phyloP scores from a whole-genome alignment of 169 alveolate genomes.

The Plasmodium inui region DNA sequence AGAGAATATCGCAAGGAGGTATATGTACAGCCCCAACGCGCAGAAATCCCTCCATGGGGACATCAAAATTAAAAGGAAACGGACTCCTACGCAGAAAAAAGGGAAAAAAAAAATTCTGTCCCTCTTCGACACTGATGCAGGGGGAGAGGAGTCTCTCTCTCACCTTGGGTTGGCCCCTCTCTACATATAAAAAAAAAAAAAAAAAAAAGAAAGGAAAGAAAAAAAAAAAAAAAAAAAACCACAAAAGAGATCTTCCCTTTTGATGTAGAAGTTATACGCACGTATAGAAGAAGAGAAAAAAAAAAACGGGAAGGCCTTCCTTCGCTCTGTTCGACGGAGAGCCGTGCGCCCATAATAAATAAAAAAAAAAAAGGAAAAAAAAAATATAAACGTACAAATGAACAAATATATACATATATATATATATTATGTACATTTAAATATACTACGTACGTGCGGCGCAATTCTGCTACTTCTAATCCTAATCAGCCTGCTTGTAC shows the following conservation, averaged over 20 bases:
- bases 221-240: not conserved
- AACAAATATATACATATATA: not conserved
- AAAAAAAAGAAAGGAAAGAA: not conserved
- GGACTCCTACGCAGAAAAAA: not conserved
- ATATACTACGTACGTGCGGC: not conserved
- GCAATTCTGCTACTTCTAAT: not conserved
- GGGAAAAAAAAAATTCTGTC: not conserved
- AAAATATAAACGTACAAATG: not conserved
- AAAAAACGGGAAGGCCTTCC: not conserved
- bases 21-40: not conserved
- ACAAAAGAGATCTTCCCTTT: not conserved
- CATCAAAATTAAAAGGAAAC: not conserved
- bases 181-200: not conserved
- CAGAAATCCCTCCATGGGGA: not conserved
- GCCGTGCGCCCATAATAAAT: not conserved
- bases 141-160: not conserved
- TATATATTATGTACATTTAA: not conserved
- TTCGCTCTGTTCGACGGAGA: not conserved
- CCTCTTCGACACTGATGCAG: not conserved
- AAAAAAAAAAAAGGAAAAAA: not conserved
- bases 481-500: not conserved
- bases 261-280: not conserved
- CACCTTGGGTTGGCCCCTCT: not conserved
- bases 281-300: not conserved
- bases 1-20: not conserved